Evolutionary conservation across 2,329 filamentous ascomycete species (phyloP).

Genomic region (Aspergillus texensis): DNA sequence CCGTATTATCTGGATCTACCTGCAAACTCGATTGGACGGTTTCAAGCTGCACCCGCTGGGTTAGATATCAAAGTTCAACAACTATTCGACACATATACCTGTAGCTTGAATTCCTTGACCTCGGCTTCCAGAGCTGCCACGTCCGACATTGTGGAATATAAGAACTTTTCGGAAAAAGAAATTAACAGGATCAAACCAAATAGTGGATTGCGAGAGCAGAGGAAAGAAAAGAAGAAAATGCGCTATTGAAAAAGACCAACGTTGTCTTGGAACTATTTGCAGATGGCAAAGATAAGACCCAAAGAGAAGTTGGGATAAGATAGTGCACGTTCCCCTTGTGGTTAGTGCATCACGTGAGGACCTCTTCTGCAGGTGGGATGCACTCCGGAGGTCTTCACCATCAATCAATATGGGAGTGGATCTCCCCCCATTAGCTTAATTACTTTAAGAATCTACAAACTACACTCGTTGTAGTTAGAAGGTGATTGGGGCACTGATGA

Average conservation of each 20-base stretch:
- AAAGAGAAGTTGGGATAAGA: conserved; percentile 4
- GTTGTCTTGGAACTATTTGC: neutral
- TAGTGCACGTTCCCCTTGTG: neutral
- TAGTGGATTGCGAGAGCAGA: neutral
- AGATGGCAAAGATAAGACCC: neutral
- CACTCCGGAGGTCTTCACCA: neutral
- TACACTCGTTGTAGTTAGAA: conserved; percentile 4
- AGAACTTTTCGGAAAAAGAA: neutral
- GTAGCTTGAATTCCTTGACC: conserved; percentile 62
- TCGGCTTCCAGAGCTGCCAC: conserved; percentile 50
- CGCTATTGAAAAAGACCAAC: neutral
- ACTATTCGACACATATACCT: conserved; percentile 43
- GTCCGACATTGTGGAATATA: conserved; percentile 41
- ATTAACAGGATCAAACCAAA: neutral
- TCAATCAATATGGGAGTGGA: neutral
- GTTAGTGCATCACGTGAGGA: neutral
- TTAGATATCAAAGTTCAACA: conserved; percentile 12
- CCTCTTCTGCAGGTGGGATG: neutral
- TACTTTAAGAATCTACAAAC: conserved; percentile 1
- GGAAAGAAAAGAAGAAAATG: neutral
- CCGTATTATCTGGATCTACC: conserved; percentile 77
- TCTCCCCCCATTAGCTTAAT: conserved; percentile 4
- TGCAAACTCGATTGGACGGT: conserved; percentile 74
- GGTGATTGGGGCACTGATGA: neutral
- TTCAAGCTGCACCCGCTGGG: conserved; percentile 64